Evolutionary conservation across 2,329 filamentous ascomycete genomes (phyloP), one percentile per base, ranked within the genome.

Genomic region (Pestalotiopsis sp.): DNA sequence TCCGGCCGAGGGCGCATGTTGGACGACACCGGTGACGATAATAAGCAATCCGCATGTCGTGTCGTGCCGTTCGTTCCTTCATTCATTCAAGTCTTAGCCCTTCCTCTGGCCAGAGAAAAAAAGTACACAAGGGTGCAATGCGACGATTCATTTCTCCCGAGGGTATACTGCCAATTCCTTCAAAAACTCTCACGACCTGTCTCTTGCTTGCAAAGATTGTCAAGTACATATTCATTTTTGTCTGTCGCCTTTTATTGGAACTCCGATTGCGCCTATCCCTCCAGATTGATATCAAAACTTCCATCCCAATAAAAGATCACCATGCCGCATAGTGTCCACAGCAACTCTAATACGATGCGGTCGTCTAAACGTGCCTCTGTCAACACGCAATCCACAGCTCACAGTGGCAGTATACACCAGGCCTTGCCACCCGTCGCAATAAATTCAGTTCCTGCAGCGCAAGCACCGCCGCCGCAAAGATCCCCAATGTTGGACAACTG

Each of bases 311-410:
- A 20, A 36, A 12, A 45, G 20, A 20, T 66, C 25, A 7, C 56
- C 14, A 66, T 66, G 64, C 64, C 64, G 27, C 64, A 66, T 61
- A 66, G 52, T 49, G 36, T 60, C 20, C 64, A 66, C 36, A 52
- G 36, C 12, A 45, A 45, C 23, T 59, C 64, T 12, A 31, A 66
- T 3, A 38, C 52, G 57, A 66, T 27, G 20, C 20, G 64, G 64
- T 60, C 36, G 27, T 56, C 14, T 38, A 31, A 23, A 25, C 17
- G 14, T 66, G 23, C 38, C 45, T 25, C 13, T 56, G 17, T 65
- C 25, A 39, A 39, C 20, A n/a, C 31, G 23, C 13, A 25, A 65
- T 13, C 12, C 13, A 49, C 17, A 45, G 38, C 23, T 31, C 25
- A 39, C 12, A 65, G 38, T 14, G 12, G 63, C 39, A 27, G n/a